Percentiles rank a stretch among this genome's conserved stretches.
Conservation (phyloP, 2,329 filamentous ascomycete genomes). For the Sporothrix pallida region DNA sequence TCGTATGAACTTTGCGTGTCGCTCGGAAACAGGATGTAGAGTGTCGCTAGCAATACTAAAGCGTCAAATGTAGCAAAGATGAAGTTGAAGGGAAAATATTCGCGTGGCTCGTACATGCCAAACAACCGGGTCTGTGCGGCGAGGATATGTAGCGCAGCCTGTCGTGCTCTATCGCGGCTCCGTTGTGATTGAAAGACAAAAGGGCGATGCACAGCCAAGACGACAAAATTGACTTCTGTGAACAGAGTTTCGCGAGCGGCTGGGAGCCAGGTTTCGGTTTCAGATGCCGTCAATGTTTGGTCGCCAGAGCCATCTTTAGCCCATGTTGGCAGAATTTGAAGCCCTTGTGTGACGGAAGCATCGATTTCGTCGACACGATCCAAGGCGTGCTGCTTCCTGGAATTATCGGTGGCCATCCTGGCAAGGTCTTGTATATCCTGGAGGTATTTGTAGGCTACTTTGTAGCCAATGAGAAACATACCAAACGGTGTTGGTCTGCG, state of each 20-base stretch:
- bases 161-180: slow-evolving; percentile 12
- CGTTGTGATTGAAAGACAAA: neutral
- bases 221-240: slow-evolving; percentile 20
- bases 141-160: neutral
- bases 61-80: slow-evolving; percentile 27
- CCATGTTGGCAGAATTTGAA: slow-evolving; percentile 10
- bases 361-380: neutral
- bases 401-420: neutral
- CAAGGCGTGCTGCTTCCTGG: neutral
- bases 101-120: slow-evolving; percentile 12
- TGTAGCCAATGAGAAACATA: slow-evolving; percentile 8
- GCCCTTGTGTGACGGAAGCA: neutral
- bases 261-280: slow-evolving; percentile 5
- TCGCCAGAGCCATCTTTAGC: neutral
- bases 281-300: neutral
- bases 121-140: slow-evolving; percentile 9
- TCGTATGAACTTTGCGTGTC: neutral
- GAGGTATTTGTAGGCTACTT: slow-evolving; percentile 20
- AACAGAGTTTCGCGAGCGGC: slow-evolving; percentile 13
- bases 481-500: neutral
- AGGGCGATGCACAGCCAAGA: slow-evolving; percentile 8
- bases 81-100: slow-evolving; percentile 23
- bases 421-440: slow-evolving; percentile 17
- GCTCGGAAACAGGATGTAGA: slow-evolving; percentile 11
- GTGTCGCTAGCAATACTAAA: slow-evolving; percentile 11